Conservation (phyloP, 1,139 yeast genomes). For the Trichomonascaceae sp. region DNA sequence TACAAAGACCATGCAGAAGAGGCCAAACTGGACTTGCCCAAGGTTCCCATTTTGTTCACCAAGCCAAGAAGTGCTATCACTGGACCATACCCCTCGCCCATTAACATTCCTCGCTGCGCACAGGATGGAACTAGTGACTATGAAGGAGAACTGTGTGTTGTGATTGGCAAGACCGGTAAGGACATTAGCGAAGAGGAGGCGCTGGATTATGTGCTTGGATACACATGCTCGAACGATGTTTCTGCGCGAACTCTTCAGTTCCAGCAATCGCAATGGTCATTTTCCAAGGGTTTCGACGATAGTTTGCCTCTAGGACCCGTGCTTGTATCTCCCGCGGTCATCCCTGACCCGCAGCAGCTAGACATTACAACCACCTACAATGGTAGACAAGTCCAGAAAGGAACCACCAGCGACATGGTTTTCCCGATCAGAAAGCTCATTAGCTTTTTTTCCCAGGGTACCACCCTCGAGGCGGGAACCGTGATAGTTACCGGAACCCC, state of each 20-base stretch:
- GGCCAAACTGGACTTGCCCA: slow-evolving; percentile 3
- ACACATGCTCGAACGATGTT: slow-evolving; percentile 30
- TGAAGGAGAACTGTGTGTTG: slow-evolving; percentile 16
- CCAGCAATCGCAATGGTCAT: slow-evolving; percentile 26
- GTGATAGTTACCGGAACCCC: slow-evolving; percentile 10
- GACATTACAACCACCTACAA: slow-evolving; percentile 20
- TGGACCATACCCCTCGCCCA: slow-evolving; percentile 1
- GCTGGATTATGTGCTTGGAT: slow-evolving; percentile 26
- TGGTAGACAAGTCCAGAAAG: slow-evolving; percentile 26
- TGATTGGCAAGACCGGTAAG: slow-evolving; percentile 29
- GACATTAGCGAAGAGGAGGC: slow-evolving; percentile 26
- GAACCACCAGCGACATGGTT: slow-evolving; percentile 27
- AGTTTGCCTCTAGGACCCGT: slow-evolving; percentile 31
- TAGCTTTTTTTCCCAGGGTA: slow-evolving; percentile 8
- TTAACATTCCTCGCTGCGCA: slow-evolving; percentile 6
- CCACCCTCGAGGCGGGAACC: slow-evolving; percentile 8
- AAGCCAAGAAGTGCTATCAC: slow-evolving; percentile 2
- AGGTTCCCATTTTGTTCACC: slow-evolving; percentile 1
- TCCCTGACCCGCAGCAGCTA: slow-evolving; percentile 23
- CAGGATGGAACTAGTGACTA: slow-evolving; percentile 3
- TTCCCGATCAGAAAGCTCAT: slow-evolving; percentile 15
- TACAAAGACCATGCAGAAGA: slow-evolving; percentile 8
- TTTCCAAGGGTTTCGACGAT: slow-evolving; percentile 30
- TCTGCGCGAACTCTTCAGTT: slow-evolving; percentile 32
- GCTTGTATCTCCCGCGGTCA: slow-evolving; percentile 20